Conservation (phyloP, 805 yeast species). For the Lipomyces yamanashiensis region DNA sequence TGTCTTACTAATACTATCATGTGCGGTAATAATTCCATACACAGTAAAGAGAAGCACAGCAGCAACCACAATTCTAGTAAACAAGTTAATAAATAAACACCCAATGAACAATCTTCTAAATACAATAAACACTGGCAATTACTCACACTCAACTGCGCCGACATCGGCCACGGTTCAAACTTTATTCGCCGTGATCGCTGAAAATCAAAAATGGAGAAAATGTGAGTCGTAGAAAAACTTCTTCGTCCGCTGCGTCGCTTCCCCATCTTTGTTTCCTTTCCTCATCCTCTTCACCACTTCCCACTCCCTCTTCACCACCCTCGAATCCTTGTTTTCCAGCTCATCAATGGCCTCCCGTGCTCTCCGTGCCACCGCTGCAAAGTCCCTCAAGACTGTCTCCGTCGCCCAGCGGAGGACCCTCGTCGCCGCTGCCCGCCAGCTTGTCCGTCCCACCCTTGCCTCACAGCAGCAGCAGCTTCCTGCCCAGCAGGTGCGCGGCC, state of each 20-base stretch:
- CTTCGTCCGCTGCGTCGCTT: neutral
- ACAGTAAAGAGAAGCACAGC: too few relatives aligned
- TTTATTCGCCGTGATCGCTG: slow-evolving; percentile 5
- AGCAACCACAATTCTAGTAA: neutral
- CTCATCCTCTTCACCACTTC: neutral
- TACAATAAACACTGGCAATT: too few relatives aligned
- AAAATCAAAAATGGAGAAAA: neutral
- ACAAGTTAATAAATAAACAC: neutral
- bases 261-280: slow-evolving; percentile 3
- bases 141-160: neutral
- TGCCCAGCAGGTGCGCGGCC: slow-evolving; percentile 71
- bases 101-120: too few relatives aligned
- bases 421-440: slow-evolving; percentile 40
- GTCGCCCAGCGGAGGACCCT: slow-evolving; percentile 66
- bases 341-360: slow-evolving; percentile 50
- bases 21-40: too few relatives aligned
- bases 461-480: slow-evolving; percentile 62
- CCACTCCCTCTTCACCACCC: slow-evolving; percentile 3
- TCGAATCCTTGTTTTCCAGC: neutral
- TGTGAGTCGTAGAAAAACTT: slow-evolving; percentile 9
- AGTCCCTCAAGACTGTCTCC: slow-evolving; percentile 22
- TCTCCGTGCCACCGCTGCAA: slow-evolving; percentile 49
- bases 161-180: neutral
- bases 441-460: slow-evolving; percentile 49
- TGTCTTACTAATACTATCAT: too few relatives aligned